A percentile compares a stretch with the other conserved stretches of the same genome.
Conservation (phyloP, 2,329 filamentous ascomycete species). For the Ampelomyces quisqualis region DNA sequence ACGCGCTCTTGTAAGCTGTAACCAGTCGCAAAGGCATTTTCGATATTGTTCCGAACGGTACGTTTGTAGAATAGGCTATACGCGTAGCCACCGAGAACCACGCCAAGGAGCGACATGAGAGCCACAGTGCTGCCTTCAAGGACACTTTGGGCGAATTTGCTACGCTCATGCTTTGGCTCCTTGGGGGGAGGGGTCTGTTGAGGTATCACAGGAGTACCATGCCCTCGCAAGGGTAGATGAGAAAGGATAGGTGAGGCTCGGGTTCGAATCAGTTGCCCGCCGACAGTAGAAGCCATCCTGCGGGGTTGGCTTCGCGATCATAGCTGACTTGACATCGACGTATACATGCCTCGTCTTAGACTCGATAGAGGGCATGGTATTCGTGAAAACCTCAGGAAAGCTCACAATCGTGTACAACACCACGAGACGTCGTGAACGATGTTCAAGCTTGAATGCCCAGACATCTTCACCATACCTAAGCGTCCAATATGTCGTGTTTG, state of each 20-base stretch:
- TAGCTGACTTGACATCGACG: too few relatives aligned
- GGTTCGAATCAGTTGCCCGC: conserved; percentile 21
- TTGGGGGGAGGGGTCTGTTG: background rate
- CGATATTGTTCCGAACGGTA: conserved; percentile 34
- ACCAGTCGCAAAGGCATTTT: conserved; percentile 37
- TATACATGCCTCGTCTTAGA: conserved; percentile 21
- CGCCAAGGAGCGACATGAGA: conserved; percentile 36
- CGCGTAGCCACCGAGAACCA: conserved; percentile 38
- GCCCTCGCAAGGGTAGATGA: conserved; percentile 8
- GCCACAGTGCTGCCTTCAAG: conserved; percentile 41
- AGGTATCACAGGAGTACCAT: background rate
- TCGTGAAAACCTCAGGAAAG: conserved; percentile 4
- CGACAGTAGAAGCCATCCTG: conserved; percentile 35
- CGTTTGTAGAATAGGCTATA: conserved; percentile 39
- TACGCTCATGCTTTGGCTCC: conserved; percentile 21
- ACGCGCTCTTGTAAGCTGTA: conserved; percentile 41
- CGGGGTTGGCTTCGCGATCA: conserved; percentile 6
- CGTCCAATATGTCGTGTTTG: conserved; percentile 17
- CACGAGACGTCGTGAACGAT: conserved; percentile 3
- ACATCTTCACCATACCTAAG: conserved; percentile 19
- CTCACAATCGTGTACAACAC: conserved; percentile 2
- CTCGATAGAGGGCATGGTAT: conserved; percentile 32
- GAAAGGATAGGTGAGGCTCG: conserved; percentile 16
- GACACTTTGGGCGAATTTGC: conserved; percentile 35
- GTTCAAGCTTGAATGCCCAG: conserved; percentile 12